Base-by-base conservation (phyloP, 1,139 yeast genomes). In the Pichia sp. region DNA sequence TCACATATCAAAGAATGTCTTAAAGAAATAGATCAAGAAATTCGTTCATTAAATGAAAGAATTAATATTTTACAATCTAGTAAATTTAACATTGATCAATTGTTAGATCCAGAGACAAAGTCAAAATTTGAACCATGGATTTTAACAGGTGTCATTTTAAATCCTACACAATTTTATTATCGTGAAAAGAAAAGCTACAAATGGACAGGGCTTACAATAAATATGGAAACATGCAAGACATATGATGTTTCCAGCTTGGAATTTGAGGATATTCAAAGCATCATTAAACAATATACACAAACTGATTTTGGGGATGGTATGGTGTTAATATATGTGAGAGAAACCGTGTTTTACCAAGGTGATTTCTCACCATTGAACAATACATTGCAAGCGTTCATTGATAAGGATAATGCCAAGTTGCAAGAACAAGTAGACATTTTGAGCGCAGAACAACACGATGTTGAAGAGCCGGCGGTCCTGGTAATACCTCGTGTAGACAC, bases 61-160 rank as follows among this genome's bases (percentile, higher is more conserved):
- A 23, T 37, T 9, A 23, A 24, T 2, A 9, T 32, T 8, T 31
- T 43, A 18, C 27, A 37, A 10, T 24, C 38, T 3, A 38, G 32
- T 16, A 43, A 41, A 53, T 36, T 37, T 54, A 56, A 61, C 38
- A 51, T 59, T n/a, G 50, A 58, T 8, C 33, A 33, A 7, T 32
- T 61, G 2, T 31, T 62, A 27, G 47, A 50, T 5, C 50, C 50
- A 3, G 36, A 39, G 15, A 22, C 37, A 13, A 53, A 50, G 16
- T 33, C 22, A 1, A 18, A 45, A 10, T 34, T 55, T 13, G 67
- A 63, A 26, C 65, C 68, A 6, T 63, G 63, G 54, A 38, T 63
- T 6, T 46, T 66, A 3, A 52, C 55, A 9, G 61, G 61, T 20
- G 57, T 62, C 3, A 52, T 65, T 2, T 28, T 63, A 7, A 57